phyloP scores from a whole-genome alignment of 2,329 filamentous ascomycete genomes.

The Talaromyces sp. region DNA sequence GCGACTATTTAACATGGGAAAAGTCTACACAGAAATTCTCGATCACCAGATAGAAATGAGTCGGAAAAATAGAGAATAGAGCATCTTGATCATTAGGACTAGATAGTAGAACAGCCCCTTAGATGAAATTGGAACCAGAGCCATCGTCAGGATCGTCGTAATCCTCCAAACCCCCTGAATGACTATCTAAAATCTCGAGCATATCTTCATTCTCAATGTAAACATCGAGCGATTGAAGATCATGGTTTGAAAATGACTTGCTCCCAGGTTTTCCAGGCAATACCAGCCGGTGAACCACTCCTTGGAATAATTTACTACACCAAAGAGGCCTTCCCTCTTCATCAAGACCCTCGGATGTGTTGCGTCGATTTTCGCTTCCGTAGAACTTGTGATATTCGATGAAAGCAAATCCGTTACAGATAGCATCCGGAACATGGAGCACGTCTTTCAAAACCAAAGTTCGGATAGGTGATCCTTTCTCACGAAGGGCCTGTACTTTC shows the following conservation, averaged over 20 bases:
- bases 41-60: too few species aligned
- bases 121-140: too few species aligned
- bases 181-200: neutral
- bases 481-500: neutral
- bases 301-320: neutral
- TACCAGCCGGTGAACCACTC: neutral
- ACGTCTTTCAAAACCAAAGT: neutral
- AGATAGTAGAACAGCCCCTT: too few species aligned
- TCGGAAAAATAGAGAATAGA: too few species aligned
- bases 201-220: neutral
- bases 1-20: too few species aligned
- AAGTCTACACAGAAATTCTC: too few species aligned
- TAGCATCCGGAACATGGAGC: neutral
- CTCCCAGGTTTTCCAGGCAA: neutral
- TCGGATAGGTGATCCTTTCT: neutral
- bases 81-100: too few species aligned
- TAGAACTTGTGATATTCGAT: neutral
- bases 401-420: neutral
- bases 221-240: neutral
- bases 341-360: neutral
- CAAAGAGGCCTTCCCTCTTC: neutral
- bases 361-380: neutral
- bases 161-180: neutral
- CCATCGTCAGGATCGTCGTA: too few species aligned
- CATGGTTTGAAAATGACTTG: neutral